Conservation (phyloP, 257 asterid species). For the Solanum boliviense region DNA sequence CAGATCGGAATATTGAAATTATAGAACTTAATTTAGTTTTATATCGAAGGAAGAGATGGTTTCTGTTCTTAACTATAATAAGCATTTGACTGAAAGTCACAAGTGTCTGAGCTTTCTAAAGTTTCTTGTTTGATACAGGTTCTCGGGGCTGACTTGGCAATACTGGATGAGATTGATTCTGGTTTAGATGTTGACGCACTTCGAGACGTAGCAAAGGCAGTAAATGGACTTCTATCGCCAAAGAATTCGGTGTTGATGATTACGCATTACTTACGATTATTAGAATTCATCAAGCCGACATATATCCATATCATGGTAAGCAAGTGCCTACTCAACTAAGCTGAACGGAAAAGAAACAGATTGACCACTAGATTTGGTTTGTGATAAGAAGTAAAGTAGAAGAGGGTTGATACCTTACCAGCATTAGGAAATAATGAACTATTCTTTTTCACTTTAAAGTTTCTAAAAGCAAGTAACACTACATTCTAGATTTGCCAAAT, state of each 20-base stretch:
- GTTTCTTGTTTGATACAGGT: constrained; percentile 39
- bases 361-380: neutral
- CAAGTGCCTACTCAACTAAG: neutral
- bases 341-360: neutral
- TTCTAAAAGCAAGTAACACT: neutral
- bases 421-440: neutral
- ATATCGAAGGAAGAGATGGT: neutral
- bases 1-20: neutral
- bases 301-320: constrained; percentile 90
- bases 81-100: neutral
- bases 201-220: constrained; percentile 82
- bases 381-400: neutral
- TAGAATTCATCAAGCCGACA: constrained; percentile 79
- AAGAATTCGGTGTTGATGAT: constrained; percentile 79
- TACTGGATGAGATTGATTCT: constrained; percentile 93
- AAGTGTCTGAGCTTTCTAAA: neutral
- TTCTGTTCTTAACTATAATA: neutral
- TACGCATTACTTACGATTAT: constrained; percentile 80
- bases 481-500: neutral
- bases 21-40: neutral
- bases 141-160: constrained; percentile 89
- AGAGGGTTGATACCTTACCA: neutral
- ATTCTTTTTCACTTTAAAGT: neutral
- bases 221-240: constrained; percentile 59
- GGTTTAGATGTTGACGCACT: constrained; percentile 98